Evolutionary conservation across 75 land plant genomes (phyloP), one percentile per base, ranked within the genome.

Genomic region (Larix kaempferi): DNA sequence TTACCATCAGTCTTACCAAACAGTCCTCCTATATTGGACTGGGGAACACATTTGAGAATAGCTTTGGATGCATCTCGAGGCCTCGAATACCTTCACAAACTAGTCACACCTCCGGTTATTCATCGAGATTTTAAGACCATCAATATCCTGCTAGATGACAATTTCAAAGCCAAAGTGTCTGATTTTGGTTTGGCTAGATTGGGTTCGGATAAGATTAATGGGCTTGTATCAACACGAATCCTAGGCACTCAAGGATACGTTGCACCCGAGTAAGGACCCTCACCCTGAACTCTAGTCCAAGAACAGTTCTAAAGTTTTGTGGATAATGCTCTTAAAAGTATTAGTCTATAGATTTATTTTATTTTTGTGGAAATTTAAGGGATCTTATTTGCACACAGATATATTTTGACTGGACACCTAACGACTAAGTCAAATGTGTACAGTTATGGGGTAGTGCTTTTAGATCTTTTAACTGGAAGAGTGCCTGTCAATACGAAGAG

Each of bases 371-470:
- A 44, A 44, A 44, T 44, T 44, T 7, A 44, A 41, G 8, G 52
- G 52, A n/a, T n/a, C 21, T 71, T 7, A 56, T 11, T 5, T 22
- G 74, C n/a, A 56, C 75, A 65, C 77, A 94, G 97, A 86, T 94
- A 94, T 84, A 91, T 89, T 73, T 85, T 90, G 75, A 87, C 95
- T 6, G 97, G 97, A 13, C 94, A 88, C 56, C 84, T 94, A 66
- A 92, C 97, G 0, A 90, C 95, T 75, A 94, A 94, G 78, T 94
- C 97, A 86, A 95, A 94, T 82, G 95, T 94, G 5, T 94, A 94
- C 83, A 92, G 95, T 74, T 94, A 83, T 76, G 97, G 97, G 8
- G 91, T 94, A 35, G 94, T 94, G 52, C 89, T 94, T 33, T 77
- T 94, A 57, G 88, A 94, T 85, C 95, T 94, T 12, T 60, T 94